Base-by-base conservation (phyloP, 1,284 basidiomycete species). In the Veloporphyrellus conicus region DNA sequence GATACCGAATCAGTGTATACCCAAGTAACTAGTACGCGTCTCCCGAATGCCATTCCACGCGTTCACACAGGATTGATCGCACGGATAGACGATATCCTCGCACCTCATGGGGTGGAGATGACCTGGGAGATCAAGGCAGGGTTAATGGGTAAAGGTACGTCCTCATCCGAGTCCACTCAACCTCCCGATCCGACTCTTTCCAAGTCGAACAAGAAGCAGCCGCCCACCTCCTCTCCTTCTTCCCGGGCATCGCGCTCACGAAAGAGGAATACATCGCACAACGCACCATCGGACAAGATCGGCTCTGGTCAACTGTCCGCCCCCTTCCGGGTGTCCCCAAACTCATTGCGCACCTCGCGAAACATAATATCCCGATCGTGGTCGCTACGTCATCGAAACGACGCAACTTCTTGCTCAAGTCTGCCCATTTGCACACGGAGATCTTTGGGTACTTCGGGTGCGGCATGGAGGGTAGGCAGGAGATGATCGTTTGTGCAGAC, bases 61-160 rank as follows among this genome's bases (percentile, higher is more conserved):
- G 28, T 18, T 14, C 11, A 39, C 25, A 12, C 39, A 33, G 18
- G 45, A 45, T 41, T 50, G 36, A 65, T 45, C 32, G 22, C 18
- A 15, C 37, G 18, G 38, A 44, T 31, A 67, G 66, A 90, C 67
- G 73, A 78, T 34, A 84, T 88, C 48, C 78, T 90, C 32, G 77
- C 71, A n/a, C 70, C 69, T n/a, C 80, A 84, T 59, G 87, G 84
- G 29, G 81, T 79, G 51, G 69, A 77, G 55, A 87, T 90, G 85
- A 85, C 84, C 8, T 89, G 87, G 86, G 82, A 87, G 47, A 87
- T 90, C 51, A 90, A 90, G 61, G 82, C 85, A 18, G 83, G 83
- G 0, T 77, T 84, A 45, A 90, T 90, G 87, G 87, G 88, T 43
- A 87, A 85, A 73, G 79, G 87, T 87, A 54, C 53, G 81, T 32